Evolutionary conservation across 2,329 filamentous ascomycete species (phyloP).

Genomic region (Fonsecaea monophora): DNA sequence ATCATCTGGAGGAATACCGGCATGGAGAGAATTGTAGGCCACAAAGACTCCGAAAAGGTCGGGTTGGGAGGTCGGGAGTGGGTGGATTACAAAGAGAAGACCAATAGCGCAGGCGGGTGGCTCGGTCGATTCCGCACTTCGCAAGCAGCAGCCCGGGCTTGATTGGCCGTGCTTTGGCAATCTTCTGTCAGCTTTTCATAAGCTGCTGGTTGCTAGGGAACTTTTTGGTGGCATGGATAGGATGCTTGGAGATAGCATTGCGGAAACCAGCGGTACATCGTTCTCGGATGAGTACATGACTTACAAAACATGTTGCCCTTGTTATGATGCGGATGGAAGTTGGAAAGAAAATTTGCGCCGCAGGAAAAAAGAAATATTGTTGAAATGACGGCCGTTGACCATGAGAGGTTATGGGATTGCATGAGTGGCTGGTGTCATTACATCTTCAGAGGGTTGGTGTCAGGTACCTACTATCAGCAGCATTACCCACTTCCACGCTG

Average conservation of each 20-base stretch:
- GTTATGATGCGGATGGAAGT: no score
- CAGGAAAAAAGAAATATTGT: no score
- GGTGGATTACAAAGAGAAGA: slow-evolving; percentile 28
- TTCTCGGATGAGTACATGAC: no score
- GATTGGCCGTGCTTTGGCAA: slow-evolving; percentile 29
- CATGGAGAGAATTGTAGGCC: background rate
- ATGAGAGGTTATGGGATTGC: no score
- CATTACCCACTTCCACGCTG: background rate
- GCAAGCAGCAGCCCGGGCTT: slow-evolving; percentile 2
- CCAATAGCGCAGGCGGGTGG: background rate
- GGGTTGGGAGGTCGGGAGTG: background rate
- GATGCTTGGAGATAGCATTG: no score
- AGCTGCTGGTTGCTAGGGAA: slow-evolving; percentile 6
- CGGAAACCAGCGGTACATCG: background rate
- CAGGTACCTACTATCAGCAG: background rate
- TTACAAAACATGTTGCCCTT: no score
- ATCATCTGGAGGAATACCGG: background rate
- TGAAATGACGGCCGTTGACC: no score
- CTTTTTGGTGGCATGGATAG: background rate
- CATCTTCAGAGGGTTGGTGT: background rate
- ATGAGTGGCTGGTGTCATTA: no score
- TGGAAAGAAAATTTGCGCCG: no score
- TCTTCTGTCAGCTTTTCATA: slow-evolving; percentile 37
- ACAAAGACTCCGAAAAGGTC: background rate
- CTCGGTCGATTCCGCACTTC: slow-evolving; percentile 25